phyloP scores from a whole-genome alignment of 805 yeast genomes.

The Nakazawaea ernobii region DNA sequence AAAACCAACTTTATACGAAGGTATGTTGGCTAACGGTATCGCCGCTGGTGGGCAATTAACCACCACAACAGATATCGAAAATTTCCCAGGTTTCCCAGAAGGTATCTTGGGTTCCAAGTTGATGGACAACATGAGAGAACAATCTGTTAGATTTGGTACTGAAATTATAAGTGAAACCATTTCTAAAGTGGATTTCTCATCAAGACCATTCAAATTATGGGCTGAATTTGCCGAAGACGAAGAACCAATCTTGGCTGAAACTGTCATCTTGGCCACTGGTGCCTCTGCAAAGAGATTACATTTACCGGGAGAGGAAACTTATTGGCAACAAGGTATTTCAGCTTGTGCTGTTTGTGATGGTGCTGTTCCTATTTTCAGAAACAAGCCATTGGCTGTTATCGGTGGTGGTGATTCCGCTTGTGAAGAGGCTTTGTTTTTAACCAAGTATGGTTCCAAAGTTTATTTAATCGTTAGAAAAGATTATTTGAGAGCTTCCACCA shows the following conservation, averaged over 20 bases:
- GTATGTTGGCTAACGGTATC: constrained; percentile 93
- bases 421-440: constrained; percentile 95
- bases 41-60: constrained; percentile 99
- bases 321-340: constrained; percentile 99
- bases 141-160: constrained; percentile 84
- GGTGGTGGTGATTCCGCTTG: constrained; percentile 99
- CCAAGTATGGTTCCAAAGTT: constrained; percentile 97
- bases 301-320: constrained; percentile 93
- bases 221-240: constrained; percentile 90
- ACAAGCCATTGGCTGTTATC: constrained; percentile 93
- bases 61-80: constrained; percentile 97
- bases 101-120: constrained; percentile 83
- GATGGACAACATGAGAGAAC: constrained; percentile 93
- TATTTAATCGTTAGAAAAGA: constrained; percentile 92
- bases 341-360: constrained; percentile 99
- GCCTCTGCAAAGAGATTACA: constrained; percentile 94
- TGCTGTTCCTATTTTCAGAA: constrained; percentile 97
- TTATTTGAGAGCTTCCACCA: constrained; percentile 86
- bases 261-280: constrained; percentile 93
- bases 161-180: constrained; percentile 93
- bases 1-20: constrained; percentile 90
- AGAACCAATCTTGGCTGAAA: constrained; percentile 89
- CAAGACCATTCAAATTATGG: constrained; percentile 95
- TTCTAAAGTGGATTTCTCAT: constrained; percentile 82
- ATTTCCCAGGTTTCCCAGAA: constrained; percentile 97